Base-by-base conservation (phyloP, 2,329 filamentous ascomycete species). In the Penicillium paneum region DNA sequence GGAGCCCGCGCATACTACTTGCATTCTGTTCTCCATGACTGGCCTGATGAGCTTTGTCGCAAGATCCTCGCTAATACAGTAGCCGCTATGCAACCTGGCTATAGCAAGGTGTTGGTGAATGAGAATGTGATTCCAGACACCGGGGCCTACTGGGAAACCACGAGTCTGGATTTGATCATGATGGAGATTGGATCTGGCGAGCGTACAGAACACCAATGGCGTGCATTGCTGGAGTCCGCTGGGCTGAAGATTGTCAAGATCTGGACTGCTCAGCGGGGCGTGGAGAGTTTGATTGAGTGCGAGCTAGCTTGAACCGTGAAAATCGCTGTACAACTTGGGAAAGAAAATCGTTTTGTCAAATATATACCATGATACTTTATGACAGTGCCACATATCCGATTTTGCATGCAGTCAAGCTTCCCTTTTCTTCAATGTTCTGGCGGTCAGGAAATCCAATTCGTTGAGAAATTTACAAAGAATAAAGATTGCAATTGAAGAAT, bases 91-190 rank as follows among this genome's bases (percentile, higher is more conserved):
- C 64, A 60, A n/a, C 67, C 60, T 3, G 69, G 71, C 0, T 71
- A 76, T 56, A 76, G 72, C 8, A 74, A 75, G 49, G 39, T 80
- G 5, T 59, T 81, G 15, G 69, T 81, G 35, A 72, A 75, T 32
- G 77, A 79, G 40, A 71, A 72, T 48, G 63, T 76, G 0, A 62
- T 79, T 15, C 73, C 74, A 3, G 68, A 73, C 8, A 67, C 55
- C 1, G 67, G 66, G 1, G 67, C 75, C 0, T 55, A 62, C 5
- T 65, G 63, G 56, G 64, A 69, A 17, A 59, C 60, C 1, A 72
- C 69, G 1, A 60, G 62, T 12, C 57, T 76, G 32, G 77, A 79
- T 60, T 64, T 76, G 48, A 64, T 71, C 32, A 76, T 79, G 75
- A 72, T 78, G 71, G 58, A 69, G 6, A 61, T 72, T 43, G 67